Evolutionary conservation across 1,139 yeast species (phyloP).

Genomic region (Suhomyces anneliseae): DNA sequence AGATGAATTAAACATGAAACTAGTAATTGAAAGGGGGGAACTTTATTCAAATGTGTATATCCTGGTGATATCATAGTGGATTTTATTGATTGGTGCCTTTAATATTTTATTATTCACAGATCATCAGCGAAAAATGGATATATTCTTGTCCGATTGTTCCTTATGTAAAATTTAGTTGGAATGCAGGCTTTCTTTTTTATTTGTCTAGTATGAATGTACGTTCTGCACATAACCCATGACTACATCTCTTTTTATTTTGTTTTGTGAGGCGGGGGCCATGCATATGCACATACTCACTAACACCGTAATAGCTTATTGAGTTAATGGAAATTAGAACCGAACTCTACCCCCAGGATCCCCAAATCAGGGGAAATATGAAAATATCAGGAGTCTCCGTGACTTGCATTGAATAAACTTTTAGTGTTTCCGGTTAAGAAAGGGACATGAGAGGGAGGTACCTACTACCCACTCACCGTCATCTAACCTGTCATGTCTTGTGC

Average conservation of each 20-base stretch:
- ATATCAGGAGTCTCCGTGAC: background rate
- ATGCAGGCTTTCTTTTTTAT: background rate
- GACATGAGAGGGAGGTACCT: background rate
- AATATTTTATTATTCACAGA: slow-evolving; percentile 7
- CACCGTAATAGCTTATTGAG: background rate
- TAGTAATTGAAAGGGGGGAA: too few relatives aligned
- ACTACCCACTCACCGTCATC: background rate
- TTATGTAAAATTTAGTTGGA: background rate
- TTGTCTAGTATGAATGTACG: background rate
- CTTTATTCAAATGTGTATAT: too few relatives aligned
- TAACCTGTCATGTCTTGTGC: slow-evolving; percentile 6
- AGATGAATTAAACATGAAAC: too few relatives aligned
- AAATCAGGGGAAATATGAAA: background rate
- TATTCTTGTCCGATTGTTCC: slow-evolving; percentile 2
- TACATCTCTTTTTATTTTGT: background rate
- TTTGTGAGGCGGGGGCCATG: background rate
- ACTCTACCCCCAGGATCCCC: background rate
- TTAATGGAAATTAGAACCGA: background rate
- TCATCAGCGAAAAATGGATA: slow-evolving; percentile 5
- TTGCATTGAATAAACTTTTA: background rate
- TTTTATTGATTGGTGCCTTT: slow-evolving; percentile 2
- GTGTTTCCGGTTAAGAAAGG: background rate
- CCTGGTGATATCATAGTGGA: too few relatives aligned
- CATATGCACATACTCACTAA: background rate
- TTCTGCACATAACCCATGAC: too few relatives aligned